Evolutionary conservation across 2,329 filamentous ascomycete genomes (phyloP), one percentile per base, ranked within the genome.

Genomic region (Epichloe sylvatica): DNA sequence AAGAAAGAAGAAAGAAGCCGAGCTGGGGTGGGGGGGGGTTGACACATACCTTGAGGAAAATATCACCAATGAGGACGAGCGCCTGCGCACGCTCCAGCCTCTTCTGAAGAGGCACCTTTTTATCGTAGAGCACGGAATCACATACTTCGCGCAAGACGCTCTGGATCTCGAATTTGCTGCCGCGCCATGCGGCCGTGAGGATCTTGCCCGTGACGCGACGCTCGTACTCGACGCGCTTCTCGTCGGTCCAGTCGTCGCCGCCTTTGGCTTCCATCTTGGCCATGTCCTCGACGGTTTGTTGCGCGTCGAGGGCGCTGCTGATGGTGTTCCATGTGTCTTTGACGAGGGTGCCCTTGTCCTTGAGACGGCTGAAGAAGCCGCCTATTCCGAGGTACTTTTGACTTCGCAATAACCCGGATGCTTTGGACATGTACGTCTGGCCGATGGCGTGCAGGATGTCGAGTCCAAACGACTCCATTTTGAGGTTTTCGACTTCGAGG

Each of bases 261-360:
- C 91, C 92, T 61, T 83, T 83, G 72, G 96, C 86, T 71, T 98
- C 92, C 68, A 91, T 76, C 66, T 91, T 89, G 49, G 89, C 90
- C 92, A 98, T 97, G 67, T 96, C 91, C 72, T 98, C 91, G 81
- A 98, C 95, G 52, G 90, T 95, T 73, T 95, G 84, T 71, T 98
- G 92, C 25, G 92, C 92, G 63, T 96, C 90, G 56, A 98, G 94
- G 38, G 92, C 92, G 47, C 87, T 94, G 55, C 83, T 89, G 63
- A 98, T 96, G 33, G 92, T 98, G 63, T 86, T 91, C 92, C 92
- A 98, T 1, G 92, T 97, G 63, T 98, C 92, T 75, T 97, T 97
- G 60, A 94, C 89, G 54, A 97, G 77, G 2, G 84, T 92, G 53
- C 91, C 91, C 79, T 97, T 97, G 67, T 98, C 92, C 71, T 92